Conservation (phyloP, 371 early-diverging fungal genomes). For the Homolaphlyctis polyrhiza region DNA sequence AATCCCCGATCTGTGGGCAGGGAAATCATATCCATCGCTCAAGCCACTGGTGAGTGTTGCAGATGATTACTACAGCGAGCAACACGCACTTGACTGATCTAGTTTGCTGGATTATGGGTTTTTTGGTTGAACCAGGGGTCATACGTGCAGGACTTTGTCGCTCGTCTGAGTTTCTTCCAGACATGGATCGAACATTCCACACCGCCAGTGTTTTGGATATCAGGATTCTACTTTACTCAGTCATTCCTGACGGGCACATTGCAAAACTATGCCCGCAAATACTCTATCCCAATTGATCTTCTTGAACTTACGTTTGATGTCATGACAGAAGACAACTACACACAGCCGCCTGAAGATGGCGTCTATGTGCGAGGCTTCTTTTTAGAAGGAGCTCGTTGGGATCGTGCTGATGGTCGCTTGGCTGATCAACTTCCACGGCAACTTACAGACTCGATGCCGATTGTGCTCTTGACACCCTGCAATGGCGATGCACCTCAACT, state of each 20-base stretch:
- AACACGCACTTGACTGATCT: background rate
- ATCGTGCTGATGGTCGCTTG: conserved; percentile 26
- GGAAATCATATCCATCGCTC: conserved; percentile 48
- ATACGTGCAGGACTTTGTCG: conserved; percentile 44
- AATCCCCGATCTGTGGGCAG: conserved; percentile 55
- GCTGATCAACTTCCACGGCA: conserved; percentile 42
- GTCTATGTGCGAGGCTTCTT: conserved; percentile 52
- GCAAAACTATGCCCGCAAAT: conserved; percentile 56
- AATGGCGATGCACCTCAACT: conserved; percentile 34
- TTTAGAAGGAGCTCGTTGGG: conserved; percentile 54
- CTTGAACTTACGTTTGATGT: conserved; percentile 42
- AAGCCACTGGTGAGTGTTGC: conserved; percentile 42
- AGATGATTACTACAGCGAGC: background rate
- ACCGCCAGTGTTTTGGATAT: conserved; percentile 54
- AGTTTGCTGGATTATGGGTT: background rate
- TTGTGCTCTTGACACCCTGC: conserved; percentile 39
- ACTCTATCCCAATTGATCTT: conserved; percentile 51
- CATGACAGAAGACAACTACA: conserved; percentile 30
- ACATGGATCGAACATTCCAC: conserved; percentile 44
- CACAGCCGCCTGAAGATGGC: conserved; percentile 38
- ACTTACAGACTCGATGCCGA: conserved; percentile 47
- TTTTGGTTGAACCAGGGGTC: conserved; percentile 24
- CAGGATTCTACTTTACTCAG: conserved; percentile 58
- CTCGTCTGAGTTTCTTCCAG: conserved; percentile 43
- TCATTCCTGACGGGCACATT: conserved; percentile 53